phyloP scores from a whole-genome alignment of 768 basidiomycete genomes.

The Lactarius quietus region DNA sequence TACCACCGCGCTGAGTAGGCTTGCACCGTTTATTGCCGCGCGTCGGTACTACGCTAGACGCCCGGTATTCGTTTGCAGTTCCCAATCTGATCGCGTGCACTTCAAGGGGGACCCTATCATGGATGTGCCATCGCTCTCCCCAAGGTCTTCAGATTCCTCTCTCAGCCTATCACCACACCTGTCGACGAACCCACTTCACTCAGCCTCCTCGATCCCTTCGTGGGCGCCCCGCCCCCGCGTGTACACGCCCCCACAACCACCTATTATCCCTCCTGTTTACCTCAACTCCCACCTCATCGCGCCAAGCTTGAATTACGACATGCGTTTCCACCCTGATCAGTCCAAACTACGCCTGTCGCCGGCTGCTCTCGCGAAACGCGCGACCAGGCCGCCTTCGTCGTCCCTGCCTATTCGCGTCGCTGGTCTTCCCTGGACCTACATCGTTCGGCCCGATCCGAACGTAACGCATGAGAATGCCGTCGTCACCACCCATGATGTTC shows the following conservation, averaged over 20 bases:
- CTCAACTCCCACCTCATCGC: neutral
- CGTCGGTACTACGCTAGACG: neutral
- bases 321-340: neutral
- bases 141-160: too few relatives aligned
- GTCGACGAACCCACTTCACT: conserved; percentile 11
- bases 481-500: conserved; percentile 12
- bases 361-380: neutral
- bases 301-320: conserved; percentile 7
- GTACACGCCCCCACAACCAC: neutral
- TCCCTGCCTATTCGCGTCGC: neutral
- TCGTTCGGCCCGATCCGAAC: neutral
- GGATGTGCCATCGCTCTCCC: too few relatives aligned
- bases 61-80: neutral
- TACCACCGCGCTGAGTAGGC: neutral
- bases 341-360: neutral
- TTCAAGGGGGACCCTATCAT: too few relatives aligned
- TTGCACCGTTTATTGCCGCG: neutral
- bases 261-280: neutral
- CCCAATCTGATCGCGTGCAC: too few relatives aligned
- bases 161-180: conserved; percentile 5
- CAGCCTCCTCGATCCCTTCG: neutral
- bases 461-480: neutral
- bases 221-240: neutral
- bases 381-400: neutral
- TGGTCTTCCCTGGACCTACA: conserved; percentile 7